A percentile compares a stretch with the other conserved stretches of the same genome.
Conservation (phyloP, 1,284 basidiomycete species). For the Fomitopsis betulina region DNA sequence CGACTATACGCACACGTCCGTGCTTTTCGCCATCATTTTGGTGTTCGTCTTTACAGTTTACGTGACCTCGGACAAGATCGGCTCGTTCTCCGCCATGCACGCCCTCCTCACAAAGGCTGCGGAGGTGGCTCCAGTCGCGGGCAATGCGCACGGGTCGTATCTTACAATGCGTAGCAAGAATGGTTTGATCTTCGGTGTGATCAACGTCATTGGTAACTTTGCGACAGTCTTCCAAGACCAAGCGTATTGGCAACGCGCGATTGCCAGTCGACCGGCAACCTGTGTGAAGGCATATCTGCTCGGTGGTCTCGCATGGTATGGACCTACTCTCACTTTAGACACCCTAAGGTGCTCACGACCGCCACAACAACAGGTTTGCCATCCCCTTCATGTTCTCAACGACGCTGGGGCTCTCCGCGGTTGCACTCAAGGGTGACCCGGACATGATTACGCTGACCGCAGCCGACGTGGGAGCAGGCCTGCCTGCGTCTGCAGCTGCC, state of each 20-base stretch:
- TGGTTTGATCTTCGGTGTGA: conserved; percentile 85
- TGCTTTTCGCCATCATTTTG: conserved; percentile 80
- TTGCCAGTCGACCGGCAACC: conserved; percentile 79
- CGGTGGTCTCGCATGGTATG: conserved; percentile 82
- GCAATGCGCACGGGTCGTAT: conserved; percentile 61
- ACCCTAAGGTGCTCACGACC: background rate
- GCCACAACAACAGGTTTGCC: conserved; percentile 51
- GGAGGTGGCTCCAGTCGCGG: conserved; percentile 40
- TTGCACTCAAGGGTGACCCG: conserved; percentile 72
- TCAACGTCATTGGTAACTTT: conserved; percentile 84
- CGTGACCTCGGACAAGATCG: conserved; percentile 55
- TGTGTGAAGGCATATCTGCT: conserved; percentile 87
- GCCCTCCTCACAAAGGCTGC: conserved; percentile 42
- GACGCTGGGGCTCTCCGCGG: conserved; percentile 79
- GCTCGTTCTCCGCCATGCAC: conserved; percentile 48
- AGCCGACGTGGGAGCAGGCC: conserved; percentile 75
- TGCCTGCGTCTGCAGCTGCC: conserved; percentile 80
- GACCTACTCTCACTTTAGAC: background rate
- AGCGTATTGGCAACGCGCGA: conserved; percentile 80
- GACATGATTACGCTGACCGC: conserved; percentile 55
- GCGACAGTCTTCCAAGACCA: conserved; percentile 42
- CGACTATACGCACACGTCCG: conserved; percentile 66
- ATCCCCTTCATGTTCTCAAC: conserved; percentile 81
- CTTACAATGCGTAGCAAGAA: conserved; percentile 78
- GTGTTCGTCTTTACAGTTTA: conserved; percentile 70